A percentile compares a stretch with the other conserved stretches of the same genome.
Conservation (phyloP, 176 grass and related monocot genomes). For the Zoysia japonica region DNA sequence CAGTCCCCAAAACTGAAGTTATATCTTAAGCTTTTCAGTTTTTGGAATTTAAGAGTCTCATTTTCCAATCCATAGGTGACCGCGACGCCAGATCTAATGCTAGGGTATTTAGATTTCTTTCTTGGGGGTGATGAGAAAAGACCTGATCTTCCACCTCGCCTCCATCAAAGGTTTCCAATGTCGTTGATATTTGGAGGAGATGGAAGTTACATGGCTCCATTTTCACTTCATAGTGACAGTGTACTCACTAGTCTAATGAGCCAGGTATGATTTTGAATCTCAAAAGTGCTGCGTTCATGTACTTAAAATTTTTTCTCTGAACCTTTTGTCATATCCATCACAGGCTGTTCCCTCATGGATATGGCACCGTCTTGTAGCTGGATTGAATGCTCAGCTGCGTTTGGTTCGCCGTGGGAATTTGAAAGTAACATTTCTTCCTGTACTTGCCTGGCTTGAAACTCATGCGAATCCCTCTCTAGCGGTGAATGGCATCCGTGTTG, state of each 20-base stretch:
- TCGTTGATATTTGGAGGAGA: constrained; percentile 92
- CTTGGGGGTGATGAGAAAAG: constrained; percentile 98
- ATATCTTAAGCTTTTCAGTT: background rate
- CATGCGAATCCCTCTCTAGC: constrained; percentile 82
- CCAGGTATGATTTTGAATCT: constrained; percentile 62
- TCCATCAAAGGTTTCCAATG: constrained; percentile 95
- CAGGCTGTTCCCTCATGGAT: constrained; percentile 87
- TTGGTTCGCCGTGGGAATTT: constrained; percentile 82
- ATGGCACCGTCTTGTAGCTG: constrained; percentile 98
- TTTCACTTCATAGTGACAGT: constrained; percentile 95
- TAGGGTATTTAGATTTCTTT: constrained; percentile 98
- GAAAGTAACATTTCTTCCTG: constrained; percentile 70
- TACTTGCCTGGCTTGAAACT: constrained; percentile 88
- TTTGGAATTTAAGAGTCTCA: background rate
- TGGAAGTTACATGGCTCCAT: constrained; percentile 99
- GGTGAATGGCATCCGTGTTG: constrained; percentile 57
- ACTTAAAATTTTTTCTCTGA: constrained; percentile 2
- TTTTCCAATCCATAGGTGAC: constrained; percentile 68
- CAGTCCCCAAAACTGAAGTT: background rate
- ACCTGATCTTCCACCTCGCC: constrained; percentile 90
- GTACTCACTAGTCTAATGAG: constrained; percentile 98
- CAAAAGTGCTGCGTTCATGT: constrained; percentile 10
- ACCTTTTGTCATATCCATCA: constrained; percentile 28
- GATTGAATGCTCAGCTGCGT: constrained; percentile 89
- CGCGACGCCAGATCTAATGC: constrained; percentile 91